Evolutionary conservation across 116 monocot species (phyloP).

Genomic region (Iris pallida): DNA sequence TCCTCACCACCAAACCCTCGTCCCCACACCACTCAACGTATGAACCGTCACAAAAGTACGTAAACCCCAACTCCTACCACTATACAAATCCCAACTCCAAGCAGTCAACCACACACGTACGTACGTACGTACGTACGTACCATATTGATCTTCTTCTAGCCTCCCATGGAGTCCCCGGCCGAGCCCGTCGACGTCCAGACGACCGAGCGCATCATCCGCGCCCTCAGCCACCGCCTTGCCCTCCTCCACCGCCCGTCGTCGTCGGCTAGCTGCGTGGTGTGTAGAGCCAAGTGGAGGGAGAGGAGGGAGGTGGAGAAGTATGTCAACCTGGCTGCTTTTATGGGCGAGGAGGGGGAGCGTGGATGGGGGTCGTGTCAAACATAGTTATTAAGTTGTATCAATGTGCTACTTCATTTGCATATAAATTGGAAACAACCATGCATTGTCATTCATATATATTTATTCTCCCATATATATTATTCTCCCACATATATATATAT

Average conservation of each 20-base stretch:
- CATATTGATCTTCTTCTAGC: neutral
- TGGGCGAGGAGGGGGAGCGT: slow-evolving; percentile 17
- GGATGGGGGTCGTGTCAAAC: neutral
- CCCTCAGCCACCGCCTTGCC: slow-evolving; percentile 53
- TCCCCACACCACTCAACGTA: neutral
- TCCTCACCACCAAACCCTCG: neutral
- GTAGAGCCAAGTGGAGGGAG: slow-evolving; percentile 70
- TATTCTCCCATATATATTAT: too few species aligned
- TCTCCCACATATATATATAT: too few species aligned
- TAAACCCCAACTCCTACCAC: neutral
- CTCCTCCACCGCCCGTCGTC: slow-evolving; percentile 56
- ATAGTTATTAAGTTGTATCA: neutral
- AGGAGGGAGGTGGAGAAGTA: slow-evolving; percentile 41
- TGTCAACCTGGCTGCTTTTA: slow-evolving; percentile 56
- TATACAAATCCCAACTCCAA: neutral
- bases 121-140: neutral
- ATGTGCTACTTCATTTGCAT: too few species aligned
- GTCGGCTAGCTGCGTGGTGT: slow-evolving; percentile 55
- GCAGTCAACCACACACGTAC: neutral
- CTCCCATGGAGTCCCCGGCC: neutral
- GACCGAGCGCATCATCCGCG: slow-evolving; percentile 56
- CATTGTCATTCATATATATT: too few species aligned
- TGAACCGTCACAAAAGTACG: neutral
- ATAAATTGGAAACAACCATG: too few species aligned
- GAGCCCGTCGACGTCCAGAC: slow-evolving; percentile 27